Evolutionary conservation across 371 early-diverging fungal genomes (phyloP).

Genomic region (Apophysomyces sp.): DNA sequence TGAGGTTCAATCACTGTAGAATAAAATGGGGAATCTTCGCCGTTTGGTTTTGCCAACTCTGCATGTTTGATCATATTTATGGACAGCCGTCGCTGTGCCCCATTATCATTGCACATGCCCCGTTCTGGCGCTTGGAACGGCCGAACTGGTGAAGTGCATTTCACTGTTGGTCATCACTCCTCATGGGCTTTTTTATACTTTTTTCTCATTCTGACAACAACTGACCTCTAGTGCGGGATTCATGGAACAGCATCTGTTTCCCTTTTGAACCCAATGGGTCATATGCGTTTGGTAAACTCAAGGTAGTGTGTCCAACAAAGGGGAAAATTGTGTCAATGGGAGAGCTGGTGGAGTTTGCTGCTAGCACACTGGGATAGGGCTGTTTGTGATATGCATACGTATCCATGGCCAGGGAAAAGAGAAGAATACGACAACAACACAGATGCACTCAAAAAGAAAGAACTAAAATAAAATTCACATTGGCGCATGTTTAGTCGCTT

Average conservation of each 20-base stretch:
- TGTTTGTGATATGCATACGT: neutral
- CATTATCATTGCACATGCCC: too few relatives aligned
- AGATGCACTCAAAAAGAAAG: neutral
- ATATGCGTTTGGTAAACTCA: neutral
- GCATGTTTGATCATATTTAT: too few relatives aligned
- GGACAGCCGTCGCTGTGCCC: too few relatives aligned
- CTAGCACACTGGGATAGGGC: neutral
- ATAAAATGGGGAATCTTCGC: neutral
- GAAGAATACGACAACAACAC: neutral
- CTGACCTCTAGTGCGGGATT: too few relatives aligned
- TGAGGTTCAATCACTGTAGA: neutral
- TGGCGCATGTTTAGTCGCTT: neutral
- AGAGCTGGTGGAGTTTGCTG: neutral
- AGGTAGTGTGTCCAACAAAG: neutral
- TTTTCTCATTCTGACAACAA: too few relatives aligned
- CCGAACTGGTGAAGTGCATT: too few relatives aligned
- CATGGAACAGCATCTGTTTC: too few relatives aligned
- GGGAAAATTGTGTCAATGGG: neutral
- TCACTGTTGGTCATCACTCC: too few relatives aligned
- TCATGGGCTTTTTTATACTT: too few relatives aligned
- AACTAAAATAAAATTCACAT: neutral
- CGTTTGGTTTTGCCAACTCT: neutral
- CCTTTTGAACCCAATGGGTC: too few relatives aligned
- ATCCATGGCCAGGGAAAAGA: neutral
- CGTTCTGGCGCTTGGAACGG: too few relatives aligned